Evolutionary conservation across 2,329 filamentous ascomycete species (phyloP).

Genomic region (Ophiostoma sp.): DNA sequence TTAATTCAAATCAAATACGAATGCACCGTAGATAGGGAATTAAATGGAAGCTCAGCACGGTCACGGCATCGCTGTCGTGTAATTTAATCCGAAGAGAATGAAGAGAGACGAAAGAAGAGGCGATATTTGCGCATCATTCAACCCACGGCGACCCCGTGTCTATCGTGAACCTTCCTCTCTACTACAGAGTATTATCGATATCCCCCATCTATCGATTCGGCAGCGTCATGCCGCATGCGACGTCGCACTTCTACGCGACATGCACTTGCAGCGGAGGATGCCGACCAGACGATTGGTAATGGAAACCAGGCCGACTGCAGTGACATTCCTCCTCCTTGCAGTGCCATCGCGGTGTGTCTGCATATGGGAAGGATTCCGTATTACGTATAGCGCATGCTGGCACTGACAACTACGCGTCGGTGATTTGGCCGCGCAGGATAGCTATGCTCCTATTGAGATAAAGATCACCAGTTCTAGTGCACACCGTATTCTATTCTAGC

Average conservation of each 20-base stretch:
- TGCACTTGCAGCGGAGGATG: not conserved
- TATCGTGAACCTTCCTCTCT: not conserved
- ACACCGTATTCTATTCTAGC: not conserved
- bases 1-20: not conserved
- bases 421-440: not conserved
- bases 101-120: not conserved
- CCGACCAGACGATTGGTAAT: slow-evolving; percentile 4
- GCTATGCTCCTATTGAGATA: not conserved
- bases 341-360: not conserved
- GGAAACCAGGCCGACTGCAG: slow-evolving; percentile 7
- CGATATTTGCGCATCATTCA: not conserved
- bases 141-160: not conserved
- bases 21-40: not conserved
- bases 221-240: not conserved
- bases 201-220: not conserved
- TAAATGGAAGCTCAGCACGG: not conserved
- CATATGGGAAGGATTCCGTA: not conserved
- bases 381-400: slow-evolving; percentile 1
- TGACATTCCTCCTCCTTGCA: slow-evolving; percentile 3
- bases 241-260: not conserved
- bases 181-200: not conserved
- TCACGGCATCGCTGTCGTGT: no score
- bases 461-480: slow-evolving; percentile 9
- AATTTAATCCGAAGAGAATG: not conserved
- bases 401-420: not conserved